phyloP scores from a whole-genome alignment of 2,329 filamentous ascomycete species.

The Chaetomium sp. region DNA sequence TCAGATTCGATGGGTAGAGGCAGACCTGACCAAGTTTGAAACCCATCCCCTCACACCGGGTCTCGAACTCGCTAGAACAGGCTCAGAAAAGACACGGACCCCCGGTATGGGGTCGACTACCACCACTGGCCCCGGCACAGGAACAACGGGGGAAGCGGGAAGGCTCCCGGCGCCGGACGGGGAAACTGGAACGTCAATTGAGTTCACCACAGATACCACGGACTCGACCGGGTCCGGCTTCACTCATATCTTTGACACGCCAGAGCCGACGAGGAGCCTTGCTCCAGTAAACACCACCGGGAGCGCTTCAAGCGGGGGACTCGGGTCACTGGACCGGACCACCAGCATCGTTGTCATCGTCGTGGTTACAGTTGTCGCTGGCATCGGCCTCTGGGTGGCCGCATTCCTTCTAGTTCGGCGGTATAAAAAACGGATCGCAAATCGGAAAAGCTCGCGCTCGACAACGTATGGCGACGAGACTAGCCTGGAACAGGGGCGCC shows the following conservation, averaged over 20 bases:
- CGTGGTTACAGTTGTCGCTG: conserved; percentile 28
- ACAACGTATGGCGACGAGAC: conserved; percentile 1
- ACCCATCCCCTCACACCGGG: conserved; percentile 45
- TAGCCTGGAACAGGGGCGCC: background rate
- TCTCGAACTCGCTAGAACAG: conserved; percentile 31
- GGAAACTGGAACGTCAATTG: background rate
- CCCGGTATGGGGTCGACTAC: conserved; percentile 6
- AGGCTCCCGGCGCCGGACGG: background rate
- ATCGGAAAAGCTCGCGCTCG: background rate
- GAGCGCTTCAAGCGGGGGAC: conserved; percentile 1
- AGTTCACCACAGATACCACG: conserved; percentile 6
- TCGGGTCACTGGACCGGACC: conserved; percentile 19
- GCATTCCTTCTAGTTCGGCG: conserved; percentile 28
- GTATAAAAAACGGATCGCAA: conserved; percentile 21
- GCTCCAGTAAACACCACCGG: conserved; percentile 3
- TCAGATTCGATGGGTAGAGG: conserved; percentile 44
- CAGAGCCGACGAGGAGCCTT: background rate
- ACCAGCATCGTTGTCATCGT: conserved; percentile 32
- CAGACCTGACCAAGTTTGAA: conserved; percentile 40
- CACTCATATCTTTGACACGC: conserved; percentile 9
- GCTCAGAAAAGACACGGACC: background rate
- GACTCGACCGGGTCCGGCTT: background rate
- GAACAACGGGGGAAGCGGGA: conserved; percentile 3
- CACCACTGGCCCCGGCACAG: background rate
- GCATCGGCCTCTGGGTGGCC: conserved; percentile 21